These are phyloP conservation scores for Xylaria nigripes DNA, from an alignment of 495 filamentous ascomycete genomes.

Conservation along the genomic window DNA sequence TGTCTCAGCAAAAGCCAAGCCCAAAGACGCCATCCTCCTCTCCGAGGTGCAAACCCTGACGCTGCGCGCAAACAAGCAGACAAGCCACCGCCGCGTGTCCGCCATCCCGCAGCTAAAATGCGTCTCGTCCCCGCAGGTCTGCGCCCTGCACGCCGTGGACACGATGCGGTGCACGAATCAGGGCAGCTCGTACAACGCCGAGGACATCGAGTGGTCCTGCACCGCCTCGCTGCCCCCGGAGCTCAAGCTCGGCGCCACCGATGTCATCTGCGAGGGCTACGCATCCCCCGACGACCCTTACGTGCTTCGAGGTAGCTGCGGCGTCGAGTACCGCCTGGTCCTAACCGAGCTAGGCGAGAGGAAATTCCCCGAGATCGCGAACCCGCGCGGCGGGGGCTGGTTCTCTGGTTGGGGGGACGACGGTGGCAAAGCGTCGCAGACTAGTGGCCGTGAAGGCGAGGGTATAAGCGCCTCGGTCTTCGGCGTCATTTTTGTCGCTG, in stretches of 20 bases:
- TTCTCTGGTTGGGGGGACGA: constrained; percentile 13
- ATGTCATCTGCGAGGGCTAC: constrained; percentile 93
- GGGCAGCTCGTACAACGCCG: constrained; percentile 57
- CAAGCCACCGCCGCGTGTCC: constrained; percentile 65
- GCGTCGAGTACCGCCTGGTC: constrained; percentile 79
- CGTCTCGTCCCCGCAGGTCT: constrained; percentile 54
- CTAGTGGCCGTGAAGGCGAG: not conserved
- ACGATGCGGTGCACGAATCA: constrained; percentile 83
- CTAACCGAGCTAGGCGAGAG: constrained; percentile 76
- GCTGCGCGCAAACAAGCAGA: constrained; percentile 51
- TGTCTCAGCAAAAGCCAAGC: constrained; percentile 22
- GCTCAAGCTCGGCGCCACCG: constrained; percentile 82
- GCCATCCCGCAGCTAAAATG: constrained; percentile 79
- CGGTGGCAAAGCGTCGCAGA: not conserved
- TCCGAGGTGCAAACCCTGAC: constrained; percentile 73
- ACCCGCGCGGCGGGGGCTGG: constrained; percentile 25
- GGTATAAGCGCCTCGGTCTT: constrained; percentile 12
- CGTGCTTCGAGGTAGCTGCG: constrained; percentile 82
- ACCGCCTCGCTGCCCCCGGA: constrained; percentile 68
- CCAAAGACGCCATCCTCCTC: constrained; percentile 57
- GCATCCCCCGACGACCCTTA: constrained; percentile 63
- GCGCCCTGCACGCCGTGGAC: constrained; percentile 61
- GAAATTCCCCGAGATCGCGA: constrained; percentile 47
- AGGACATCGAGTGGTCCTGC: constrained; percentile 86
- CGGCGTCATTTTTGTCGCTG: constrained; percentile 29